Conservation (phyloP, 1,139 yeast species). For the Lodderomyces metapsilosis region DNA sequence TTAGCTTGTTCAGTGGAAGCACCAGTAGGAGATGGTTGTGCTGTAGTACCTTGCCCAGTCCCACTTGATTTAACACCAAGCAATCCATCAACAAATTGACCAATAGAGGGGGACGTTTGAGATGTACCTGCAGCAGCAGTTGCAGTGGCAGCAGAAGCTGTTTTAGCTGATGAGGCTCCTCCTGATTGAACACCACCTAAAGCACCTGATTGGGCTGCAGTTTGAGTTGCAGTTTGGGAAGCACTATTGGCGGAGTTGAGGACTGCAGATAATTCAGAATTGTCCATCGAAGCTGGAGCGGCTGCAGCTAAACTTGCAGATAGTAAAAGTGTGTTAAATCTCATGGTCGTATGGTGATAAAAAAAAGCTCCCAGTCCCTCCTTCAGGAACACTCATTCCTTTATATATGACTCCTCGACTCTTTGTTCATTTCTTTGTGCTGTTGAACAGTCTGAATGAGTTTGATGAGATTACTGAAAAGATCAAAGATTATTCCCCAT, state of each 20-base stretch:
- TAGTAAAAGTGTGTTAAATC: background rate
- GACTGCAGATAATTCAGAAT: background rate
- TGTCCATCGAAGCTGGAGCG: background rate
- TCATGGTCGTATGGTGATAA: background rate
- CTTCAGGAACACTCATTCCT: background rate
- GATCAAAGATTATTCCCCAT: background rate
- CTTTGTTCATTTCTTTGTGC: too few relatives aligned
- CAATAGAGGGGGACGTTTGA: background rate
- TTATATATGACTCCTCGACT: background rate
- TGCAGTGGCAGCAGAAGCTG: background rate
- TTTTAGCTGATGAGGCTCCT: too few relatives aligned
- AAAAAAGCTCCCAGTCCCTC: background rate
- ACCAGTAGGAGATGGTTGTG: conserved; percentile 3
- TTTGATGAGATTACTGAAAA: too few relatives aligned
- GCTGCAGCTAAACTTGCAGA: conserved; percentile 1
- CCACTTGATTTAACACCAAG: conserved; percentile 1
- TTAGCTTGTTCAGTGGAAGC: background rate
- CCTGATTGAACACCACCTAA: background rate
- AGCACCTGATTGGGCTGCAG: background rate
- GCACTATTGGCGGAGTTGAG: background rate
- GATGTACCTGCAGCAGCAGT: conserved; percentile 1
- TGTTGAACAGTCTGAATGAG: too few relatives aligned
- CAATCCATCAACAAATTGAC: conserved; percentile 2
- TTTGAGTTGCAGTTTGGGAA: background rate
- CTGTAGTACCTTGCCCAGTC: conserved; percentile 6